These are phyloP conservation scores for Russula olivacea DNA, from an alignment of 768 basidiomycete genomes.

Conservation along the genomic window DNA sequence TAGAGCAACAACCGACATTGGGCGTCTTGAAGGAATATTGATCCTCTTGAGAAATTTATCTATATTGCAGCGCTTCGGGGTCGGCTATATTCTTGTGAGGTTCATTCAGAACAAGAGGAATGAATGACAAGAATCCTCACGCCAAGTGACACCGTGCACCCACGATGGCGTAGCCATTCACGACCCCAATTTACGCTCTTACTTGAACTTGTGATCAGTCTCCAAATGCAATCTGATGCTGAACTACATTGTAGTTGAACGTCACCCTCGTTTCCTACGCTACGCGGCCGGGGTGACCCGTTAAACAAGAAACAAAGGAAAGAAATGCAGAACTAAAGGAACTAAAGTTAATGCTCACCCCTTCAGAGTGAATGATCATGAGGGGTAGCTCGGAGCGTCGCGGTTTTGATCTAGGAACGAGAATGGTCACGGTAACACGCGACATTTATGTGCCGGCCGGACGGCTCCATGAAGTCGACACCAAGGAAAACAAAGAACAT, in stretches of 20 bases:
- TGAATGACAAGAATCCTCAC: conserved; percentile 8
- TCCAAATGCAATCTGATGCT: conserved; percentile 28
- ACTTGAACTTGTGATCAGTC: conserved; percentile 15
- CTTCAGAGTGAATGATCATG: conserved; percentile 12
- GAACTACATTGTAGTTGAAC: not conserved
- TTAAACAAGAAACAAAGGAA: not conserved
- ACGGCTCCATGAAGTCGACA: not conserved
- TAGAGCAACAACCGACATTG: not conserved
- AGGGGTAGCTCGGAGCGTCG: not conserved
- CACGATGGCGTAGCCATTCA: conserved; percentile 20
- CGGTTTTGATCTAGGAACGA: conserved; percentile 5
- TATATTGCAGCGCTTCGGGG: conserved; percentile 29
- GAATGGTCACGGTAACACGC: not conserved
- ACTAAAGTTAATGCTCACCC: not conserved
- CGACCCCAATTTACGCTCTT: conserved; percentile 13
- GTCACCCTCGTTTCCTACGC: conserved; percentile 28
- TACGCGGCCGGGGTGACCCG: not conserved
- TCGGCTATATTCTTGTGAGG: conserved; percentile 3
- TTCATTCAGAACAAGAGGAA: not conserved
- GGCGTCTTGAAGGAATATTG: too few species aligned
- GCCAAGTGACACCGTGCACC: conserved; percentile 10
- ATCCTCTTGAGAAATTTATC: conserved; percentile 26
- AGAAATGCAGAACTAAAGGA: too few species aligned
- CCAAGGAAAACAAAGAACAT: not conserved
- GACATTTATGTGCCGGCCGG: not conserved